Conservation (phyloP, 495 filamentous ascomycete genomes). For the Xylaria telfairii region DNA sequence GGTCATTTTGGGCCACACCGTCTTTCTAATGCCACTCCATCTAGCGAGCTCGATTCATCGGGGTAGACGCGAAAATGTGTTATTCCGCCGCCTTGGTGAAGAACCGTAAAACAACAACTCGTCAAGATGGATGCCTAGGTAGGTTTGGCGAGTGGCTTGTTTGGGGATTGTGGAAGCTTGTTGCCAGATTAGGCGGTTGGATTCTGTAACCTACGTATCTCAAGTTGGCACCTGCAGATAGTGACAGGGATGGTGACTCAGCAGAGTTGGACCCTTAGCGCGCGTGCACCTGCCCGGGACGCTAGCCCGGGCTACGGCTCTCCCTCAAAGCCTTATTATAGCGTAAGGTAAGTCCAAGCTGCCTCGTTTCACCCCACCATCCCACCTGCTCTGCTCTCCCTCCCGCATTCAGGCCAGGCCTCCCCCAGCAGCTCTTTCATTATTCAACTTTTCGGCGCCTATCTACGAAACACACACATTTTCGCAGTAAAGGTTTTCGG, state of each 20-base stretch:
- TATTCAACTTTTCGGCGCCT: background rate
- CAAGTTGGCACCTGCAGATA: background rate
- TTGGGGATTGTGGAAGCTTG: conserved; percentile 31
- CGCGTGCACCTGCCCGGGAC: background rate
- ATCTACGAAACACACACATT: background rate
- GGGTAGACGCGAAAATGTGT: background rate
- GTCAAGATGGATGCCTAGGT: conserved; percentile 4
- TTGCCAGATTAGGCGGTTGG: conserved; percentile 37
- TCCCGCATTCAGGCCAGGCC: background rate
- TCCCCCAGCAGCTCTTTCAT: background rate
- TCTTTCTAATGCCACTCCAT: conserved; percentile 37
- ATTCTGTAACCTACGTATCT: background rate
- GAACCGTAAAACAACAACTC: background rate
- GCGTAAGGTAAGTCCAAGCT: background rate
- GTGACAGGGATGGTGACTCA: conserved; percentile 19
- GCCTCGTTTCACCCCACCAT: conserved; percentile 25
- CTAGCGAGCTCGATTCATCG: background rate
- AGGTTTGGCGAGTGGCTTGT: conserved; percentile 5
- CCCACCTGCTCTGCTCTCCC: conserved; percentile 19
- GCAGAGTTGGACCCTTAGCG: background rate
- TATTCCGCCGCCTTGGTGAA: conserved; percentile 5
- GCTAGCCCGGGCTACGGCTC: background rate
- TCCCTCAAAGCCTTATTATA: background rate
- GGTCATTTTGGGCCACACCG: conserved; percentile 72
- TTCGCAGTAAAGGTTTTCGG: background rate